Base-by-base conservation (phyloP, 2,329 filamentous ascomycete species). In the Polychaeton citri region DNA sequence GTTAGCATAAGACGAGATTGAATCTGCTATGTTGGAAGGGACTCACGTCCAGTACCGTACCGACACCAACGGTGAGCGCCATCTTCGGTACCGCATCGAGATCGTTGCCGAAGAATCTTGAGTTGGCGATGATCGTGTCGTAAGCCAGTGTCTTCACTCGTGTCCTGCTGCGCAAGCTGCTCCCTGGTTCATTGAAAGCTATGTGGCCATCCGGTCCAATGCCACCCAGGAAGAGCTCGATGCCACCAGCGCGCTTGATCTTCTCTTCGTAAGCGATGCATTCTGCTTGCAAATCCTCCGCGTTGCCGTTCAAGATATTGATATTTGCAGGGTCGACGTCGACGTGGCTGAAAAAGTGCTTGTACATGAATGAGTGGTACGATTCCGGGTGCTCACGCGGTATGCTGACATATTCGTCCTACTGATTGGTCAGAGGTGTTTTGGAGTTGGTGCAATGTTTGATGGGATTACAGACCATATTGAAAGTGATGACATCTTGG, bases 281-380 rank as follows among this genome's bases (percentile, higher is more conserved):
- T 60, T 90, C 84, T 28, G 74, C 75, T 45, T 79, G 75, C 2
- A 85, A 72, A 53, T 84, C 81, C 10, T 71, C 62, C 0, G 82
- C 81, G 53, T 87, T 88, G 51, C 83, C 83, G 53, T 88, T 75
- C 26, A 88, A 72, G 51, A 90, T 85, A 62, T 92, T 78, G 54
- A 90, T 84, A 56, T 88, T 87, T 52, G 72, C 71, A 4, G 84
- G 84, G 45, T 77, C 72, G 48, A 90, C 79, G 53, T 92, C 82
- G 49, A 90, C 78, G 45, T 77, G 83, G 30, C 80, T 83, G 68
- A 92, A 92, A 68, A 92, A 85, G 63, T 90, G 72, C 61, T 81
- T 83, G 72, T 86, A 92, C 84, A 92, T 90, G 66, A 90, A 92
- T 45, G 78, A 82, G 64, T 92, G 84, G 62, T 92, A 92, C 51